Percentiles rank a stretch among this genome's conserved stretches.
Evolutionary conservation across 1,284 basidiomycete genomes (phyloP).

Genomic region (Pholiota adiposa): DNA sequence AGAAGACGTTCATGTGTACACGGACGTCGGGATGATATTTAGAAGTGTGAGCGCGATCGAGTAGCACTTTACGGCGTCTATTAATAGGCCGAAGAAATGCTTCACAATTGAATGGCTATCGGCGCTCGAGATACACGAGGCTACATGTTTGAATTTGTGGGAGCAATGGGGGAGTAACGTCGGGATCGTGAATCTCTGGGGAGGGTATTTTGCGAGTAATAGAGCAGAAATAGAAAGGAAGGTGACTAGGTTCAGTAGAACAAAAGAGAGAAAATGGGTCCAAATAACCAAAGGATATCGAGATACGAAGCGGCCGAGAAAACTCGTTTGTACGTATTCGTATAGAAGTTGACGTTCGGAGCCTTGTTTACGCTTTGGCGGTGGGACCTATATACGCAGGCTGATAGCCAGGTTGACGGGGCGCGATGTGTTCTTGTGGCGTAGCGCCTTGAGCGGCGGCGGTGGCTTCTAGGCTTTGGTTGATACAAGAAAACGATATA

Average conservation of each 20-base stretch:
- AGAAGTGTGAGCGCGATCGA: background rate
- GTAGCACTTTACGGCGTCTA: background rate
- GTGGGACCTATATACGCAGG: constrained; percentile 32
- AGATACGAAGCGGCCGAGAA: background rate
- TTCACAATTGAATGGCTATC: background rate
- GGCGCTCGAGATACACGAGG: too few species aligned
- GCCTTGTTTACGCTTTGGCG: constrained; percentile 4
- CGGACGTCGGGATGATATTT: background rate
- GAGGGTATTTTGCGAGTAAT: background rate
- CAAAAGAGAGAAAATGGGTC: background rate
- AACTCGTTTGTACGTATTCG: background rate
- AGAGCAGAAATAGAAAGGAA: background rate
- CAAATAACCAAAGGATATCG: background rate
- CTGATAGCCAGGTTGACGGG: constrained; percentile 38
- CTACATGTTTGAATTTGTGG: too few species aligned
- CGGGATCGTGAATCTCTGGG: background rate
- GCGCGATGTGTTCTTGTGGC: constrained; percentile 29
- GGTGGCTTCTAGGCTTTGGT: background rate
- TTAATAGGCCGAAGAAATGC: background rate
- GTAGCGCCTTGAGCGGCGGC: background rate
- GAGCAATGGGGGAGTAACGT: too few species aligned
- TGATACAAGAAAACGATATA: background rate
- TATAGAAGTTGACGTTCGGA: background rate
- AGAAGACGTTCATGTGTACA: background rate
- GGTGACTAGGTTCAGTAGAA: background rate